Evolutionary conservation across 2,329 filamentous ascomycete genomes (phyloP), one percentile per base, ranked within the genome.

Genomic region (Cordyceps pruinosa): DNA sequence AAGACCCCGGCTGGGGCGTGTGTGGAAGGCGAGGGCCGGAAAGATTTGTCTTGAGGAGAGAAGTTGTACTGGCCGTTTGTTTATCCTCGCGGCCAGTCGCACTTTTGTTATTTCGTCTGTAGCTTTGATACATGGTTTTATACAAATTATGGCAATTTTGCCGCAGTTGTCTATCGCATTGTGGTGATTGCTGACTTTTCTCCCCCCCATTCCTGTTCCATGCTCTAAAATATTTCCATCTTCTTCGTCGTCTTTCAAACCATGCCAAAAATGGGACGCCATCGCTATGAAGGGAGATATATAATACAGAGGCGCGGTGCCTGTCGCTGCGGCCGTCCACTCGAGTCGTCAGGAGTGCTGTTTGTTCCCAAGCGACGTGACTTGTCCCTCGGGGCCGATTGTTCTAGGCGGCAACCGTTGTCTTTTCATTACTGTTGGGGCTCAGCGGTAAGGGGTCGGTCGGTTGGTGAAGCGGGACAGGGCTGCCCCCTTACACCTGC

Each of bases 251-350:
- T 50, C 25, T 59, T 47, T 32, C 4, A 41, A 48, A 48, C 54
- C 37, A 44, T 77, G 37, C 83, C 62, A 67, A 71, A 67, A 71
- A 59, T 52, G 30, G 67, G 73, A 75, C 73, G 73, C 73, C 73
- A 69, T 73, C 73, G 73, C 73, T 75, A 73, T 75, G 72, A 66
- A 72, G 71, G 68, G 65, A 62, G 61, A 57, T 72, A 57, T 72
- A 68, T 66, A 70, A 66, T 74, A 73, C 71, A 73, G 28, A 51
- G 52, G 25, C 34, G 42, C 32, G 35, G 41, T 42, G 4, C 23
- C 26, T 28, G 37, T 51, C 37, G 37, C 21, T 35, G 39, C 37
- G 19, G 19, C 28, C 13, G 21, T 15, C 9, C 25, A 32, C 37
- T 46, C 42, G 21, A 2, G n/a, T 39, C 23, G 32, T 23, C 6